Conservation (phyloP, 2,329 filamentous ascomycete genomes). For the Colletotrichum limetticola region DNA sequence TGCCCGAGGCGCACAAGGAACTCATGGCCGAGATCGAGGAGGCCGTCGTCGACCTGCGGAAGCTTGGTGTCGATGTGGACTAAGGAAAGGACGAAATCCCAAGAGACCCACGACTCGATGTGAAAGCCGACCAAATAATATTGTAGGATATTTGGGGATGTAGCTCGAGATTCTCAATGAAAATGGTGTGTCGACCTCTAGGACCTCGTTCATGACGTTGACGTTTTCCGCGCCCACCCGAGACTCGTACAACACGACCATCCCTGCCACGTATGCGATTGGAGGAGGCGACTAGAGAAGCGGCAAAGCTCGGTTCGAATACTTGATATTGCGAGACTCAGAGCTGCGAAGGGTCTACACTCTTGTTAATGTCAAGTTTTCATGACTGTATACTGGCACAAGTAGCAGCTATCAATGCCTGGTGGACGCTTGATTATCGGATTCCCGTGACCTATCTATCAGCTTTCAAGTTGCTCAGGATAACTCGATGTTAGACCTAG, state of each 20-base stretch:
- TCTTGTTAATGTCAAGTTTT: background rate
- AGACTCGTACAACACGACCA: background rate
- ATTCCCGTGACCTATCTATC: background rate
- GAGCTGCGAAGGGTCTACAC: background rate
- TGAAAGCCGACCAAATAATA: background rate
- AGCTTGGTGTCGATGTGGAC: conserved; percentile 83
- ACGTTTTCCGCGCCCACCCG: background rate
- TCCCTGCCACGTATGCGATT: background rate
- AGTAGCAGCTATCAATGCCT: background rate
- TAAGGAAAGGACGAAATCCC: conserved; percentile 45
- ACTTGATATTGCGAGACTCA: background rate
- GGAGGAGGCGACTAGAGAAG: background rate
- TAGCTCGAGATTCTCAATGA: background rate
- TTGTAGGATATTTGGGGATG: background rate
- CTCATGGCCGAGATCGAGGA: conserved; percentile 85
- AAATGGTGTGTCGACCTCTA: background rate
- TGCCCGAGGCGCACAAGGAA: conserved; percentile 89
- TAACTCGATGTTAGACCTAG: too few species aligned
- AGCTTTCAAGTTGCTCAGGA: too few species aligned
- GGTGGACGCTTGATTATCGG: background rate
- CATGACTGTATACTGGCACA: background rate
- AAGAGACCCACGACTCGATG: background rate
- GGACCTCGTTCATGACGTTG: background rate
- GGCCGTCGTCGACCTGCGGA: conserved; percentile 78
- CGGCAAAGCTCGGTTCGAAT: background rate